Evolutionary conservation across 2,329 filamentous ascomycete genomes (phyloP), one percentile per base, ranked within the genome.

Genomic region (Verticillium longisporum): DNA sequence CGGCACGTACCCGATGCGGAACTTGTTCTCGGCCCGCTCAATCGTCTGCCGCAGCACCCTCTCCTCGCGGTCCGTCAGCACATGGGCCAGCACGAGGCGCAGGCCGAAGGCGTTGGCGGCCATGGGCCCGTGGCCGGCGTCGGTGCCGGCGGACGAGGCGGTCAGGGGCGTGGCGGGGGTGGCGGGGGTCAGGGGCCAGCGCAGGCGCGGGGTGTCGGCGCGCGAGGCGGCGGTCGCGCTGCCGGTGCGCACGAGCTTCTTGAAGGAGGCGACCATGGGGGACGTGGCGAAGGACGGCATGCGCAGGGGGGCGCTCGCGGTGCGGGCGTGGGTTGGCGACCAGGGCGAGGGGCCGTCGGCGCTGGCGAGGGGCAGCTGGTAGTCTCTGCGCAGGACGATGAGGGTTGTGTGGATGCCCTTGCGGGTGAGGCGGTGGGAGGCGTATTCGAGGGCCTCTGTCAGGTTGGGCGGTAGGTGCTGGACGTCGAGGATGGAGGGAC

Each of bases 341-440:
- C 66, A 56, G 13, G 72, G 69, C 18, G 73, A 73, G 4, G 71
- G 65, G 3, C 11, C 14, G 11, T 14, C 38, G 37, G 63, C 55
- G 38, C 7, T n/a, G 5, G 1, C 38, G 45, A 69, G 65, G n/a
- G 81, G 82, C 7, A 86, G 72, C 67, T 86, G 81, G 65, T 83
- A 82, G 61, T 85, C 82, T 55, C 80, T 79, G 45, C 81, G 78
- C 55, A 85, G 77, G 26, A 86, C 80, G 53, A 88, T 77, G 41
- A 88, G 78, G 18, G 82, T 85, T 59, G 88, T 74, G 67, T 84
- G 80, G 2, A 86, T 71, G 9, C 75, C 75, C 69, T 85, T 87
- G 58, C 78, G 77, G 13, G 83, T 79, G 26, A 88, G 77, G 21
- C 81, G 77, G 64, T 75, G 77, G 0, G 86, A 86, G 14, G 79